These are phyloP conservation scores for Sanghuangporus weigelae DNA, from an alignment of 1,284 basidiomycete genomes.

Conservation along the genomic window DNA sequence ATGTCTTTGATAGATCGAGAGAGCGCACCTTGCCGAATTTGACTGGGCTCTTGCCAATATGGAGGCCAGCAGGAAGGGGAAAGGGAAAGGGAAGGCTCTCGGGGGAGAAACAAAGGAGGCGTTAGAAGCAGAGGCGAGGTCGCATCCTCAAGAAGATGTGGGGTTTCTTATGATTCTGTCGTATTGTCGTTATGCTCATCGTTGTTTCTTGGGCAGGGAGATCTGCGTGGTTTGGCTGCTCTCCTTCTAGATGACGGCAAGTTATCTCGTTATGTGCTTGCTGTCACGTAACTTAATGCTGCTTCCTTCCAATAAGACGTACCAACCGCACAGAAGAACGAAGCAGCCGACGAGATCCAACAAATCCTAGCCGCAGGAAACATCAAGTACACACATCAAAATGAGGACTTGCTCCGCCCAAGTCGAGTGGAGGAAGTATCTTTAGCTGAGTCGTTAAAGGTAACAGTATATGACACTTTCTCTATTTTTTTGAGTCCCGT, in stretches of 20 bases:
- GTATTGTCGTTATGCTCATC: not conserved
- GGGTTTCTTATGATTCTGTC: not conserved
- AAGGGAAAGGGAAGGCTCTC: slow-evolving; percentile 35
- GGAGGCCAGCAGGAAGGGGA: slow-evolving; percentile 37
- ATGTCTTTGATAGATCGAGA: slow-evolving; percentile 54
- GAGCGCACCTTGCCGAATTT: slow-evolving; percentile 61
- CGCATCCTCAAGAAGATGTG: slow-evolving; percentile 44
- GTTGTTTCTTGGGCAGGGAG: slow-evolving; percentile 33
- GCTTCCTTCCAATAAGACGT: slow-evolving; percentile 10
- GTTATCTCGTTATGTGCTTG: slow-evolving; percentile 17
- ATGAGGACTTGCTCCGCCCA: slow-evolving; percentile 63
- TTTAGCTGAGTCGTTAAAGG: slow-evolving; percentile 49
- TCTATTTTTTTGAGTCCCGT: not conserved
- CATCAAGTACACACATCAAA: slow-evolving; percentile 64
- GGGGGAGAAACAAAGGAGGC: slow-evolving; percentile 34
- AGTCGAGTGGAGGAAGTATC: slow-evolving; percentile 64
- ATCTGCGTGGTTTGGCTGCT: slow-evolving; percentile 56
- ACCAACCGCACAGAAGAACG: slow-evolving; percentile 12
- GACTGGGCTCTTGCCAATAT: slow-evolving; percentile 76
- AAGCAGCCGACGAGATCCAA: slow-evolving; percentile 42
- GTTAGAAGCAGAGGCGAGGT: slow-evolving; percentile 45
- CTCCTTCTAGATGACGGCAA: slow-evolving; percentile 66
- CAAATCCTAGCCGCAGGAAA: slow-evolving; percentile 54
- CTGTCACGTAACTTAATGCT: not conserved
- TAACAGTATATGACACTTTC: slow-evolving; percentile 22